A percentile compares a stretch with the other conserved stretches of the same genome.
Evolutionary conservation across 2,329 filamentous ascomycete species (phyloP).

Genomic region (Paecilomyces variotii): DNA sequence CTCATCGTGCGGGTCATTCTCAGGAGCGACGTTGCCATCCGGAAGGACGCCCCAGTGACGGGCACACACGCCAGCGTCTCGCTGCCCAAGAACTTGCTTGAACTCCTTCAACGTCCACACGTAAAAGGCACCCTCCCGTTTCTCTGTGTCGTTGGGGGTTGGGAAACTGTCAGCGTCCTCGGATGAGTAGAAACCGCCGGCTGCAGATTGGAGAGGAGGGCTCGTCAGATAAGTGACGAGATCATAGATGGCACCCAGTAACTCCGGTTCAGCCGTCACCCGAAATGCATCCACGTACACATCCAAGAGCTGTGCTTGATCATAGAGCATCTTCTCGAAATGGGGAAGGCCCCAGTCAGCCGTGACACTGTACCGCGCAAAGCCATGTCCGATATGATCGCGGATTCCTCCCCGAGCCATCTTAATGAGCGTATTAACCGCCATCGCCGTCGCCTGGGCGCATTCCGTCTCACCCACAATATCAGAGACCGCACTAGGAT

Average conservation of each 20-base stretch:
- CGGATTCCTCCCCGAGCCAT: conserved; percentile 68
- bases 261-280: conserved; percentile 57
- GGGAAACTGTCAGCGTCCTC: conserved; percentile 85
- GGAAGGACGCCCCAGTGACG: conserved; percentile 76
- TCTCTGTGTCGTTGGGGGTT: conserved; percentile 65
- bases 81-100: conserved; percentile 61
- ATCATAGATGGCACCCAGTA: conserved; percentile 71
- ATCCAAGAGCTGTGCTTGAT: conserved; percentile 77
- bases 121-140: conserved; percentile 88
- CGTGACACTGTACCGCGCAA: conserved; percentile 81
- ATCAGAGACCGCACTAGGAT: conserved; percentile 65
- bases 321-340: conserved; percentile 95
- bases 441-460: conserved; percentile 66
- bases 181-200: conserved; percentile 75
- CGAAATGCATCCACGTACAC: conserved; percentile 84
- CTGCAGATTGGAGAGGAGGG: conserved; percentile 55
- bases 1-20: conserved; percentile 84
- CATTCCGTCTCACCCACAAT: conserved; percentile 82
- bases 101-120: conserved; percentile 89
- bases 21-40: conserved; percentile 76
- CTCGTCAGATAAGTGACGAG: conserved; percentile 79
- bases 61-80: conserved; percentile 65
- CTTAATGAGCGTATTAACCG: conserved; percentile 66
- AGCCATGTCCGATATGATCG: conserved; percentile 70
- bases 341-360: conserved; percentile 89